Evolutionary conservation across 1,139 yeast species (phyloP).

Genomic region (Meyerozyma athensensis): DNA sequence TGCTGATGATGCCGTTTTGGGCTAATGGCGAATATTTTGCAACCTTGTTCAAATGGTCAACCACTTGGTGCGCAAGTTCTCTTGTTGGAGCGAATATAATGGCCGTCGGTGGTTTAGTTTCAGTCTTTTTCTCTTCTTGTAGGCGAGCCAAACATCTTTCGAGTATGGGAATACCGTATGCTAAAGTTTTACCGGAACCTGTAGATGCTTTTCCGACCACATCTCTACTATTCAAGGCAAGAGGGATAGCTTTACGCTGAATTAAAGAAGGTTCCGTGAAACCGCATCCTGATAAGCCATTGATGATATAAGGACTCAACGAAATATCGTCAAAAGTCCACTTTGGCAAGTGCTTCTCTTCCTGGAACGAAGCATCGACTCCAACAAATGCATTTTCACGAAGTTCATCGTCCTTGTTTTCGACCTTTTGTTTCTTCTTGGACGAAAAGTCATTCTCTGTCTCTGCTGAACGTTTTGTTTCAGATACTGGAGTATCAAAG

Average conservation of each 20-base stretch:
- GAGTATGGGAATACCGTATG: slow-evolving; percentile 91
- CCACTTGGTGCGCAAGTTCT: slow-evolving; percentile 93
- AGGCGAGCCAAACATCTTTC: slow-evolving; percentile 50
- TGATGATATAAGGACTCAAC: slow-evolving; percentile 51
- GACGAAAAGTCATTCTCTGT: slow-evolving; percentile 12
- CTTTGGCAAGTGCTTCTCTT: slow-evolving; percentile 46
- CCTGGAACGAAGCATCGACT: slow-evolving; percentile 28
- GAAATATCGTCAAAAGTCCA: slow-evolving; percentile 42
- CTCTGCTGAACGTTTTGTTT: slow-evolving; percentile 6
- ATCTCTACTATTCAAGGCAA: slow-evolving; percentile 68
- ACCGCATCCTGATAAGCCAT: slow-evolving; percentile 54
- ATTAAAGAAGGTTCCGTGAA: slow-evolving; percentile 78
- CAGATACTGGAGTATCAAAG: not conserved
- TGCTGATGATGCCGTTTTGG: slow-evolving; percentile 59
- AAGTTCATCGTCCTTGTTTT: slow-evolving; percentile 13
- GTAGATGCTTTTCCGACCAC: slow-evolving; percentile 95
- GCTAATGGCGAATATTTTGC: slow-evolving; percentile 58
- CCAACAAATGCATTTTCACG: slow-evolving; percentile 21
- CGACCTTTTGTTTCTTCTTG: slow-evolving; percentile 10
- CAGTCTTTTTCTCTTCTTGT: slow-evolving; percentile 20
- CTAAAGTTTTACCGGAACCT: slow-evolving; percentile 96
- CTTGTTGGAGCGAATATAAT: slow-evolving; percentile 92
- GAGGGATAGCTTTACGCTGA: slow-evolving; percentile 74
- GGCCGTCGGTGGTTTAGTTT: slow-evolving; percentile 55
- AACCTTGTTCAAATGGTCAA: slow-evolving; percentile 64